Base-by-base conservation (phyloP, 2,329 filamentous ascomycete genomes). In the Chalara sp. region DNA sequence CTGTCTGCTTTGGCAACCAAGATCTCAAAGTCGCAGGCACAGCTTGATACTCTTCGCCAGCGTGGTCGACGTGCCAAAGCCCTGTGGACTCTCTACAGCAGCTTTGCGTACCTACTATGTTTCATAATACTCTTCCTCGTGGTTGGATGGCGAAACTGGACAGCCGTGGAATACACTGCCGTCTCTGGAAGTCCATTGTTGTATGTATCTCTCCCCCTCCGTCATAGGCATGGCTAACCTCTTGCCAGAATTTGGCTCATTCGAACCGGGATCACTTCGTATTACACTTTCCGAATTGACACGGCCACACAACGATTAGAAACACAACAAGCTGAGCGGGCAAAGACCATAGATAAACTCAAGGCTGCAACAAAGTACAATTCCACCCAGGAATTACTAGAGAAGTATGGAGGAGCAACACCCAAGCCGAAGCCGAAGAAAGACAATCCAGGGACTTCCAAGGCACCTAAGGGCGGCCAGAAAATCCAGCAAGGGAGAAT, bases 361-460 rank as follows among this genome's bases (percentile, higher is more conserved):
- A 99, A 99, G 70, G 84, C 86, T 52, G 91, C 91, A 30, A 99
- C 93, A 33, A 96, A 88, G 68, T 99, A 96, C 72, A 89, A 97
- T 69, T 93, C 91, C 32, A 99, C 93, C 1, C 82, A 95, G 63
- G 83, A 96, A 65, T 71, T 99, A 53, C 79, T 99, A 8, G 89
- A 97, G 63, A 99, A 97, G 63, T 99, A 99, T 67, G 91, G 90
- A 35, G 87, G 82, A 7, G 58, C 57, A 35, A 52, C 65, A 49
- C 59, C 63, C 6, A 63, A 65, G 42, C 53, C 60, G 49, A 54
- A 51, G 33, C 28, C 40, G 4, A 43, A 44, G n/a, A 56, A 58
- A 41, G 56, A 61, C 2, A 57, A 60, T 32, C 57, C 59, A n/a
- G n/a, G 7, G 32, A 48, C 12, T 10, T 53, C 56, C 4, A 62